phyloP scores from a whole-genome alignment of 805 yeast species.

The Metschnikowia lochheadii region DNA sequence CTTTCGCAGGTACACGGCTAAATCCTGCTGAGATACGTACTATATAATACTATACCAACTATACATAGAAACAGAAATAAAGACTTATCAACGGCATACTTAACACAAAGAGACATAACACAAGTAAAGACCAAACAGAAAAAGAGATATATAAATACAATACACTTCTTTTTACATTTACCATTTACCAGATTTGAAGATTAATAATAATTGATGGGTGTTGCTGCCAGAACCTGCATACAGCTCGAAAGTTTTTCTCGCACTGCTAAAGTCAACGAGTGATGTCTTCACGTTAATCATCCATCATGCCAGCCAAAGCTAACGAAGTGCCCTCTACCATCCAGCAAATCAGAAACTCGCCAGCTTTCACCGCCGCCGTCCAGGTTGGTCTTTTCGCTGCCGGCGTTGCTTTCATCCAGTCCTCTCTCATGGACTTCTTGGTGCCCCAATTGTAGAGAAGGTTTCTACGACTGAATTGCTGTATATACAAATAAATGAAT shows the following conservation, averaged over 20 bases:
- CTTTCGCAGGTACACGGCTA: too few species aligned
- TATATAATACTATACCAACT: too few species aligned
- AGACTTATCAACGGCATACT: too few species aligned
- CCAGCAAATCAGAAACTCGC: constrained; percentile 56
- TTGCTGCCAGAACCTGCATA: constrained; percentile 5
- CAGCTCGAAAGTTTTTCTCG: constrained; percentile 12
- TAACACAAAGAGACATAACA: too few species aligned
- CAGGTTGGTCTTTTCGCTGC: constrained; percentile 63
- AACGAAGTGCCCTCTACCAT: constrained; percentile 25
- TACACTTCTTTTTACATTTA: too few species aligned
- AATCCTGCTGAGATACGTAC: too few species aligned
- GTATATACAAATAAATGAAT: constrained; percentile 14
- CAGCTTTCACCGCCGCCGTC: constrained; percentile 59
- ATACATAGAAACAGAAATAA: too few species aligned
- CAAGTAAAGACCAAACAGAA: too few species aligned
- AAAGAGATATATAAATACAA: too few species aligned
- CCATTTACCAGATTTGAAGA: too few species aligned
- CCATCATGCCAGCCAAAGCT: constrained; percentile 17
- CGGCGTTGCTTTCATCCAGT: constrained; percentile 73
- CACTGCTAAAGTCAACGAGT: constrained; percentile 1
- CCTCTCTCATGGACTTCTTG: constrained; percentile 75
- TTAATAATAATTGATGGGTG: too few species aligned
- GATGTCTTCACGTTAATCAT: not conserved
- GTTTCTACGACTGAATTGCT: constrained; percentile 1
- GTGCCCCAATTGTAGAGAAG: constrained; percentile 59